These are phyloP conservation scores for Sugiyamaella americana DNA, from an alignment of 805 yeast species.

Conservation along the genomic window DNA sequence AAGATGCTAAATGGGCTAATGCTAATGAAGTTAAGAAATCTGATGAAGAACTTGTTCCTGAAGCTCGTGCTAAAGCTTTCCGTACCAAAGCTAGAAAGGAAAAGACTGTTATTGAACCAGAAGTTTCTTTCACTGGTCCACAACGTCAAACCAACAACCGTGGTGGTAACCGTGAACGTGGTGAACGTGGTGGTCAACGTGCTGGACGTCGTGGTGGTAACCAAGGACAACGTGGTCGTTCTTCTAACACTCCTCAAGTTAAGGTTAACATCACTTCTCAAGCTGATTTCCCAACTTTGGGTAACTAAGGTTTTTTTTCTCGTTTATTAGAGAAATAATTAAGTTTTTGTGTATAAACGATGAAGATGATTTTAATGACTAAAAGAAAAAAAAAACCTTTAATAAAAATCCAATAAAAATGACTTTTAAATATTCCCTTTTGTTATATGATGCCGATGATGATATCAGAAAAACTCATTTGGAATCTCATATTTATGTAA, in stretches of 20 bases:
- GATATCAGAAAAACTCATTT: not conserved
- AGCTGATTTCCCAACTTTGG: conserved; percentile 27
- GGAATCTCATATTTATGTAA: no score
- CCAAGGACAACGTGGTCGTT: conserved; percentile 28
- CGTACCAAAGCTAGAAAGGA: conserved; percentile 75
- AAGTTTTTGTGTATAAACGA: not conserved
- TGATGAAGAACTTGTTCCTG: conserved; percentile 37
- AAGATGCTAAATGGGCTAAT: conserved; percentile 39
- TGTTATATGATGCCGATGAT: not conserved
- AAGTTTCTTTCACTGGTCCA: conserved; percentile 56
- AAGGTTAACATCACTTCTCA: conserved; percentile 21
- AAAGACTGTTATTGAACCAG: conserved; percentile 70
- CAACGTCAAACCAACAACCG: conserved; percentile 23
- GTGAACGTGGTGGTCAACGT: conserved; percentile 4
- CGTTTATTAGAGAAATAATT: not conserved
- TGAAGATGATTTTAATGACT: not conserved
- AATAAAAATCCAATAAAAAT: no score
- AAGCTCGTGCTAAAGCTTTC: conserved; percentile 55
- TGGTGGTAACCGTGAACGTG: conserved; percentile 13
- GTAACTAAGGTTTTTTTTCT: conserved; percentile 18
- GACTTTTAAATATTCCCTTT: no score
- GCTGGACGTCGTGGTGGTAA: conserved; percentile 21
- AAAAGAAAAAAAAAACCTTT: no score
- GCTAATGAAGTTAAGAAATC: conserved; percentile 62
- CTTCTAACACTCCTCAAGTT: conserved; percentile 29